Base-by-base conservation (phyloP, 1,139 yeast genomes). In the Pichia kudriavzevii region DNA sequence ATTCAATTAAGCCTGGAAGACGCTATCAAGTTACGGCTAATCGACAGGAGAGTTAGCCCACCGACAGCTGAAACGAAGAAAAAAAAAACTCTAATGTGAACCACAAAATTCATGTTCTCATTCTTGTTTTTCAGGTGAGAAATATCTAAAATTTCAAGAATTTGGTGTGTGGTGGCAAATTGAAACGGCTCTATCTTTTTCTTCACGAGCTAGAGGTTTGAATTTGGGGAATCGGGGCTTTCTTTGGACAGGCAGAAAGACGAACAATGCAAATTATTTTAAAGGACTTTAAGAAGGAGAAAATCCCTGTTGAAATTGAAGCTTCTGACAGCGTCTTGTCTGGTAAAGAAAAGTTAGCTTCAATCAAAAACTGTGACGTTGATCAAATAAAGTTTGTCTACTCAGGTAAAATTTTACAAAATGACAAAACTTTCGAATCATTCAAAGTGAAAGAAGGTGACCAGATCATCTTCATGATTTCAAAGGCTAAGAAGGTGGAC, bases 241-340 rank as follows among this genome's bases (percentile, higher is more conserved):
- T 25, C 20, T 28, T 14, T 30, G 15, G 26, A n/a, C 25, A 22
- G 32, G 26, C 32, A 26, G 14, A n/a, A n/a, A n/a, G n/a, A n/a
- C n/a, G n/a, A 22, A 6, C 11, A 11, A 43, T 91, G 94, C 82
- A 79, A 62, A 67, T 93, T 47, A 74, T 80, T 36, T 76, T 91
- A 59, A 87, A 88, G 59, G 95, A 91, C 61, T 83, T 91, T 62
- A 87, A 88, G 65, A 93, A 91, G 64, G 88, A 84, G 57, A 83
- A 79, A 58, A 75, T 88, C 59, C 72, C 87, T 27, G 56, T 91
- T 44, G 95, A 84, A 24, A 74, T 87, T 38, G 94, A 81, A 41
- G 67, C 72, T 13, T 47, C 72, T 16, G 85, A 78, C 37, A 71
- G 84, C 3, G 93, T 88, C 23, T 63, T 69, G 22, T 67, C 76